Evolutionary conservation across 2,329 filamentous ascomycete species (phyloP).

Genomic region (Raffaelea deltoideospora): DNA sequence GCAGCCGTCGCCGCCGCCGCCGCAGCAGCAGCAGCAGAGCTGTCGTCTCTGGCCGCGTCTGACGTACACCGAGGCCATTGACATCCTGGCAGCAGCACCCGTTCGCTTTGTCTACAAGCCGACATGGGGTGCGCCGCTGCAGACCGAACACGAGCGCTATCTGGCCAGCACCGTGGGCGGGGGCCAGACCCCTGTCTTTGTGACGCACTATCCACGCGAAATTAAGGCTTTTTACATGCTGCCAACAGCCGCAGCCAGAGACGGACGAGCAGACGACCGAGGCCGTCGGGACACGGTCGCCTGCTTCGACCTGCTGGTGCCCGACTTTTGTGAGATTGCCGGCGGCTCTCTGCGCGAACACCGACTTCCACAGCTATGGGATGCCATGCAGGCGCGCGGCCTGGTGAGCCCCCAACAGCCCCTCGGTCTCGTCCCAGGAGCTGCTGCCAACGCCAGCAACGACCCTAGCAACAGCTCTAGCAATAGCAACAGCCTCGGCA

Average conservation of each 20-base stretch:
- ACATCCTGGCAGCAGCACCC: conserved; percentile 45
- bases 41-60: conserved; percentile 88
- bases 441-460: background rate
- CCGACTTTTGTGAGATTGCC: conserved; percentile 72
- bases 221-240: conserved; percentile 79
- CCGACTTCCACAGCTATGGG: conserved; percentile 14
- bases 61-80: conserved; percentile 67
- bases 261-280: no score
- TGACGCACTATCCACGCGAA: conserved; percentile 78
- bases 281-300: conserved; percentile 45
- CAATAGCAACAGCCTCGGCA: conserved; percentile 6
- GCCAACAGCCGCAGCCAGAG: conserved; percentile 12
- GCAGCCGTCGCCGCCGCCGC: conserved; percentile 18
- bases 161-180: conserved; percentile 47
- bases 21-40: no score
- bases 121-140: conserved; percentile 56
- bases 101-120: conserved; percentile 51
- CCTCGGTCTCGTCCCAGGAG: background rate
- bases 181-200: conserved; percentile 57
- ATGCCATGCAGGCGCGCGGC: conserved; percentile 3
- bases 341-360: conserved; percentile 86
- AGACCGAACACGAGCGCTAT: conserved; percentile 86
- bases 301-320: conserved; percentile 81
- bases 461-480: background rate
- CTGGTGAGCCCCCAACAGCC: no score